Percentiles rank a stretch among this genome's conserved stretches.
These are phyloP conservation scores for Dactylonectria macrodidyma DNA, from an alignment of 2,329 filamentous ascomycete species.

Conservation along the genomic window DNA sequence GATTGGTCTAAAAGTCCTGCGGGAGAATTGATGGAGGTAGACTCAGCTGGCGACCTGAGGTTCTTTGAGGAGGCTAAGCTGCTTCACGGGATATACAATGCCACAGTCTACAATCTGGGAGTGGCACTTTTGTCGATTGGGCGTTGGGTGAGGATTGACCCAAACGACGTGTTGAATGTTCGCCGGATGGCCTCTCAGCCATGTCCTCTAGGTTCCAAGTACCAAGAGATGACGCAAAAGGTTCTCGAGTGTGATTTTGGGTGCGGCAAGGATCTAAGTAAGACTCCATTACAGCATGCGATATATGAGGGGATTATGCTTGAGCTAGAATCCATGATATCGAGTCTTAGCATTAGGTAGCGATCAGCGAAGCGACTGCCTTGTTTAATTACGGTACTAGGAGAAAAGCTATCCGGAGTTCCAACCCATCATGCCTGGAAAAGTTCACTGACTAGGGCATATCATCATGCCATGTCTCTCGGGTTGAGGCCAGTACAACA, in stretches of 20 bases:
- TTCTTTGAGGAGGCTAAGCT: background rate
- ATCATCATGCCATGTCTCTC: no score
- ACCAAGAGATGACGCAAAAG: slow-evolving; percentile 10
- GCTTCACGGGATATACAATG: slow-evolving; percentile 10
- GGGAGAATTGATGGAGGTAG: background rate
- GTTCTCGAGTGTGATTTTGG: slow-evolving; percentile 23
- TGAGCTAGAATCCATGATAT: slow-evolving; percentile 11
- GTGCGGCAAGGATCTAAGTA: slow-evolving; percentile 3
- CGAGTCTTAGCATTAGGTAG: background rate
- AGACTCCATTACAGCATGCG: slow-evolving; percentile 8
- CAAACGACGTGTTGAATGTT: slow-evolving; percentile 2
- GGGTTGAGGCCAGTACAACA: no score
- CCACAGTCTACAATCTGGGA: slow-evolving; percentile 20
- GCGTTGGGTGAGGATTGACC: slow-evolving; percentile 6
- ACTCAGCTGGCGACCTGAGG: background rate
- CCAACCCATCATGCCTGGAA: no score
- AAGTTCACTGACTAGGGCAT: no score
- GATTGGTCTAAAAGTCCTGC: background rate
- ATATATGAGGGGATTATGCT: slow-evolving; percentile 8
- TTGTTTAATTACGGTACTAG: no score
- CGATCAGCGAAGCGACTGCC: no score
- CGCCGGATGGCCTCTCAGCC: background rate
- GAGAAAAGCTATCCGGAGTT: no score
- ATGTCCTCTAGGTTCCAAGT: background rate
- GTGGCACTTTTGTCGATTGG: slow-evolving; percentile 3